phyloP scores from a whole-genome alignment of 1,139 yeast genomes.

The Candida sp. region DNA sequence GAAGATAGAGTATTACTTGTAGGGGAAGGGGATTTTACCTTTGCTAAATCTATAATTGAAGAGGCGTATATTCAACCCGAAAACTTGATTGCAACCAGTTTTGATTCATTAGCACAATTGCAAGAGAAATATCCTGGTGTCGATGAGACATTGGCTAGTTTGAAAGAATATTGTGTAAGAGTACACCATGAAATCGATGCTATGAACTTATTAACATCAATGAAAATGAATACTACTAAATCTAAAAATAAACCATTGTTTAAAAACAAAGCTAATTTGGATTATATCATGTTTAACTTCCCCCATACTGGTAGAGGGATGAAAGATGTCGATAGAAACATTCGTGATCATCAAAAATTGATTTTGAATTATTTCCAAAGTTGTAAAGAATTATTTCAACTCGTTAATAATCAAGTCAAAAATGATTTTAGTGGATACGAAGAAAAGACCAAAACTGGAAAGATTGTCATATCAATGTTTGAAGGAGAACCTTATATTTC shows the following conservation, averaged over 20 bases:
- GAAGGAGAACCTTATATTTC: slow-evolving; percentile 89
- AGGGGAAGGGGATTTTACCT: slow-evolving; percentile 95
- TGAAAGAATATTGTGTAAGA: slow-evolving; percentile 40
- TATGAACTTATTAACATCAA: slow-evolving; percentile 48
- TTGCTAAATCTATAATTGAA: slow-evolving; percentile 60
- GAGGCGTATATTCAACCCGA: slow-evolving; percentile 46
- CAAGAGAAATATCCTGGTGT: slow-evolving; percentile 62
- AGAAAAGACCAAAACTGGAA: slow-evolving; percentile 30
- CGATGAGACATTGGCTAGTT: slow-evolving; percentile 36
- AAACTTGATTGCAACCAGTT: slow-evolving; percentile 70
- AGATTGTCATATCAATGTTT: slow-evolving; percentile 66
- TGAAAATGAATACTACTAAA: slow-evolving; percentile 41
- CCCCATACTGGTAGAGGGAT: slow-evolving; percentile 93
- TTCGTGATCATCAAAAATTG: slow-evolving; percentile 75
- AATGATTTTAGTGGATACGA: slow-evolving; percentile 34
- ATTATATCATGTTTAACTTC: slow-evolving; percentile 79
- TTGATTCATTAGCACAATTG: slow-evolving; percentile 59
- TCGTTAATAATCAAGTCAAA: slow-evolving; percentile 31
- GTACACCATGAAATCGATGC: slow-evolving; percentile 65
- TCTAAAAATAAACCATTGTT: slow-evolving; percentile 27
- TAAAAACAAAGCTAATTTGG: slow-evolving; percentile 30
- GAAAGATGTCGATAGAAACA: slow-evolving; percentile 81
- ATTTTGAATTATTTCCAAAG: slow-evolving; percentile 60
- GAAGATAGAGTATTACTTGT: slow-evolving; percentile 60
- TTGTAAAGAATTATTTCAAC: slow-evolving; percentile 44